Evolutionary conservation across 768 basidiomycete genomes (phyloP), one percentile per base, ranked within the genome.

Genomic region (Calocybe gangraenosa): DNA sequence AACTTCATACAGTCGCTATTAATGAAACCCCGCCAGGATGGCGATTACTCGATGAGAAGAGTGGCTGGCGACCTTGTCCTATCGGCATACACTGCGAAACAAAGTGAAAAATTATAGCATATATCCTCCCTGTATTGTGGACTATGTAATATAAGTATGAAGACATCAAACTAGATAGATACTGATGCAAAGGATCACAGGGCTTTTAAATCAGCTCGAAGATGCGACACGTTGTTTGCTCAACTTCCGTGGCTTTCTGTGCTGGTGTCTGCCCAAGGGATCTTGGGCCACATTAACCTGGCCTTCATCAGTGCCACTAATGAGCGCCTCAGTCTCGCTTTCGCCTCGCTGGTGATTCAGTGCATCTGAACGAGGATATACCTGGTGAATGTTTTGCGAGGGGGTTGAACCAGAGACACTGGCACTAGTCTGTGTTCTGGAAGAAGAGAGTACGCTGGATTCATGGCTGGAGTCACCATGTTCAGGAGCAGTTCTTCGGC

Each of bases 21-120:
- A 44, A 40, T 31, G 40, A 44, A 18, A 37, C 66, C 6, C 59
- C 65, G 1, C 48, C 53, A 7, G 87, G 84, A 17, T 89, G 87
- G 85, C 67, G 67, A 40, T 44, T 69, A 33, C 63, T 82, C 10
- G 64, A 70, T 21, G 58, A 59, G 17, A 62, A 51, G 14, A 65
- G 64, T 13, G 60, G 62, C 30, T 88, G 87, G 87, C 71, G 65
- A 50, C 71, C 81, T 2, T 82, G 78, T 56, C 86, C 87, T 4
- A 82, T 90, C 36, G 87, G 87, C 7, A 69, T 85, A 40, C 75
- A 67, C 48, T 52, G 23, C 33, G 33, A 32, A 19, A 40, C 32
- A n/a, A 40, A 7, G 18, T 41, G 19, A 47, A 15, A n/a, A 42
- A n/a, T n/a, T n/a, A n/a, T 9, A 35, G 25, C 17, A 34, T 17